phyloP scores from a whole-genome alignment of 139 green algal species.

The Haematococcus lacustris region DNA sequence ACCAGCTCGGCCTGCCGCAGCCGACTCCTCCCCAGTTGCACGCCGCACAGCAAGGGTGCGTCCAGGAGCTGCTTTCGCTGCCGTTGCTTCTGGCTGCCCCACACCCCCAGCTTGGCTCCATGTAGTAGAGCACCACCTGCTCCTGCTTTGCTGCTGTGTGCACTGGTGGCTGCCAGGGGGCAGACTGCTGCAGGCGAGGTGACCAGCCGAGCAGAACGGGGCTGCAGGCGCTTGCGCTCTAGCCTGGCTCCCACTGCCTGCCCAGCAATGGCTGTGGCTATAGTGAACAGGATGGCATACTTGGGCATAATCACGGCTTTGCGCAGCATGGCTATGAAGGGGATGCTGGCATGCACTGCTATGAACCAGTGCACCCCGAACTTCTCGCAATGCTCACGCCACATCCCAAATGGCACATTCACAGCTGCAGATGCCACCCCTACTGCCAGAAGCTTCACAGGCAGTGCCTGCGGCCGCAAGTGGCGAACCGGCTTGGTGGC shows the following conservation, averaged over 20 bases:
- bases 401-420: constrained; percentile 77
- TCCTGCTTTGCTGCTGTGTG: too few relatives aligned
- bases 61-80: too few relatives aligned
- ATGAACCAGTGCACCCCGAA: constrained; percentile 83
- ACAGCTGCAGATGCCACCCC: constrained; percentile 34
- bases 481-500: constrained; percentile 47
- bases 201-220: too few relatives aligned
- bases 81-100: too few relatives aligned
- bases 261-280: constrained; percentile 46
- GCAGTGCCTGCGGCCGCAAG: constrained; percentile 62
- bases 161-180: too few relatives aligned
- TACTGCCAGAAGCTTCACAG: constrained; percentile 48
- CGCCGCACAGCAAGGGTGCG: too few relatives aligned
- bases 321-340: constrained; percentile 79
- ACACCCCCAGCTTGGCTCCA: too few relatives aligned
- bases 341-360: constrained; percentile 80
- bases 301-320: constrained; percentile 72
- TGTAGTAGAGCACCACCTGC: too few relatives aligned
- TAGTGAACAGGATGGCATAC: constrained; percentile 60
- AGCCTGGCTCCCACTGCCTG: constrained; percentile 34
- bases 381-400: constrained; percentile 76
- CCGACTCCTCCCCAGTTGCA: too few relatives aligned
- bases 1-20: too few relatives aligned
- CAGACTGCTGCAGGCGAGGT: too few relatives aligned
- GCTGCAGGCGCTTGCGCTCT: constrained; percentile 22